A percentile compares a stretch with the other conserved stretches of the same genome.
Conservation (phyloP, 176 grass and related monocot species). For the Musa beccarii region DNA sequence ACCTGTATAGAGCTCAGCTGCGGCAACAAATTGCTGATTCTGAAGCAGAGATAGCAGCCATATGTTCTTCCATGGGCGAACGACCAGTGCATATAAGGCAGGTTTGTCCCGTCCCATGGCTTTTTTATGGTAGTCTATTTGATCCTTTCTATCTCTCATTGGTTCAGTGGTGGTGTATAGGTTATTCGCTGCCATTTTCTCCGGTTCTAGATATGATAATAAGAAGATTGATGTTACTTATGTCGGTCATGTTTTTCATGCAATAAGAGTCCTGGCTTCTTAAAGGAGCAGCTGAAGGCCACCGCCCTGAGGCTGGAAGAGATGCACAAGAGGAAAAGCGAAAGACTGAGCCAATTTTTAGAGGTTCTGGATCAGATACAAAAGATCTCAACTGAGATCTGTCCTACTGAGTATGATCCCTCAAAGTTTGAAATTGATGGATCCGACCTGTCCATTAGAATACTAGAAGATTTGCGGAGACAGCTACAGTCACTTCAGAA, state of each 20-base stretch:
- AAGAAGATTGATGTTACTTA: not conserved
- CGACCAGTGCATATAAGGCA: constrained; percentile 39
- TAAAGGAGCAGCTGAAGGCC: constrained; percentile 54
- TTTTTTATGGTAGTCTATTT: not conserved
- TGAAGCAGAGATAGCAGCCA: constrained; percentile 62
- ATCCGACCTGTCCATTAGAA: constrained; percentile 44
- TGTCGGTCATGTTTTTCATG: not conserved
- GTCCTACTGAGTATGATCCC: constrained; percentile 5
- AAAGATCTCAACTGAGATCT: constrained; percentile 42
- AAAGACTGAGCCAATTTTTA: constrained; percentile 34
- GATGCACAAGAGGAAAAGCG: constrained; percentile 33
- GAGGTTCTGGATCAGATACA: constrained; percentile 41
- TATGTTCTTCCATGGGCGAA: constrained; percentile 67
- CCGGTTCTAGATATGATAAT: not conserved
- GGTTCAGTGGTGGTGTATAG: not conserved
- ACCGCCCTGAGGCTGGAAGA: constrained; percentile 46
- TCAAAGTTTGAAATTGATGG: not conserved
- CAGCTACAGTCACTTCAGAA: constrained; percentile 39
- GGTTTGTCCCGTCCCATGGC: constrained; percentile 30
- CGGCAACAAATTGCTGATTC: constrained; percentile 52
- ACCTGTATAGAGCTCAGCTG: constrained; percentile 46
- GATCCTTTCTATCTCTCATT: not conserved
- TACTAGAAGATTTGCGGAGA: constrained; percentile 39
- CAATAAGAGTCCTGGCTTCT: constrained; percentile 30
- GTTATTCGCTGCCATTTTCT: no score